Base-by-base conservation (phyloP, 805 yeast genomes). In the Sugiyamaella valdiviana region DNA sequence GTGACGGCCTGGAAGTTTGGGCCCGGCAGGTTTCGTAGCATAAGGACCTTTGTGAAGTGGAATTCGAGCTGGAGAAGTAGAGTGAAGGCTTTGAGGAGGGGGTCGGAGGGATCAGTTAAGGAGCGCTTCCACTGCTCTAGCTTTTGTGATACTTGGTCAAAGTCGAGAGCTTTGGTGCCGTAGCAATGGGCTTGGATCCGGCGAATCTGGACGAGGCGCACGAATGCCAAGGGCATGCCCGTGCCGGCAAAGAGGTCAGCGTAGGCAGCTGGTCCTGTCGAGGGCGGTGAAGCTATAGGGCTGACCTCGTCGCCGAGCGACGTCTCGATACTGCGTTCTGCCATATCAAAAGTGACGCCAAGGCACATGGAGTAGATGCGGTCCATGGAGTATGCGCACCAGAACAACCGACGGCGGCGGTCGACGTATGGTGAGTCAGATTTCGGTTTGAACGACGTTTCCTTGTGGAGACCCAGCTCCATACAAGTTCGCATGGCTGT, bases 11-110 rank as follows among this genome's bases (percentile, higher is more conserved):
- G 32, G 32, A 26, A 26, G 4, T 20, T 17, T 10, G 22, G 22
- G 4, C 26, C 44, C 9, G 22, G 15, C n/a, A 36, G 12, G 10
- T 15, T 14, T 79, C 75, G 44, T 79, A 72, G 63, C n/a, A 42
- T 15, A 14, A 47, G 22, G 7, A 43, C 42, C 38, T 32, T 10
- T 15, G 46, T 42, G 24, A 32, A 47, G 17, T 42, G 22, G 21
- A 42, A 47, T 24, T 42, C 50, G 22, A 44, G 42, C 22, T 12
- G 22, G 3, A 44, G 35, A 22, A n/a, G 32, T 12, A 26, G 14
- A 3, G 32, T 26, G 32, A 26, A 44, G 12, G 36, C 24, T 19
- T 23, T 36, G 42, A 36, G 7, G 20, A 15, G 14, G 4, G 45
- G 26, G 16, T 22, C 38, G 16, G 29, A 15, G 16, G 15, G 19